Base-by-base conservation (phyloP, 352 stramenopile species). In the Phytophthora palmivora region DNA sequence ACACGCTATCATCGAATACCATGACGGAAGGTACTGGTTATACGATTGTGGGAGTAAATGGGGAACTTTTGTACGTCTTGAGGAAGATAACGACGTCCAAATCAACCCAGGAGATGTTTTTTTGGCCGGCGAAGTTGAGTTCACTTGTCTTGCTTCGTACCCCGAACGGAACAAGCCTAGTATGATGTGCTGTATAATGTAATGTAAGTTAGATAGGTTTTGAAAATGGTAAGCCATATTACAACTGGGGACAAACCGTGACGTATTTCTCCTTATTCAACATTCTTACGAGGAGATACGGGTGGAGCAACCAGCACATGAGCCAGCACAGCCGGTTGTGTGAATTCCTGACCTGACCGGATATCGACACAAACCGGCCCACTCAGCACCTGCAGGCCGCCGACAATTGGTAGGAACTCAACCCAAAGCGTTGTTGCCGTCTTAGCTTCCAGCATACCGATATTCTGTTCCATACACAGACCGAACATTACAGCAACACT, bases 31-130 rank as follows among this genome's bases (percentile, higher is more conserved):
- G 5, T 94, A 91, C 58, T 94, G 80, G 80, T 49, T 94, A 12
- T 91, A 92, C 39, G 84, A 94, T 53, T 79, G 68, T 5, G 65
- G 65, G 28, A 91, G 80, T 50, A 80, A 85, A 11, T 91, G 78
- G 79, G 82, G 84, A 7, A 94, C 82, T 10, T 92, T 76, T 55
- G 79, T 91, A n/a, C 82, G 84, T 0, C 72, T 94, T 3, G 82
- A 89, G 30, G 82, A 91, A 52, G 84, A 89, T 46, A 79, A 89
- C 52, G 67, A 52, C 10, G 78, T 88, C 19, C 72, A 89, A 26
- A 76, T 91, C 38, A 74, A 79, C 16, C 76, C 82, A 2, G 82
- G 84, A n/a, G 79, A 92, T 55, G 66, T 88, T 10, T 90, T 94
- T 33, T 59, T 89, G 28, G 76, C 82, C 0, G 84, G 82, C 0